phyloP scores from a whole-genome alignment of 169 alveolate genomes.

The Plasmodium adleri region DNA sequence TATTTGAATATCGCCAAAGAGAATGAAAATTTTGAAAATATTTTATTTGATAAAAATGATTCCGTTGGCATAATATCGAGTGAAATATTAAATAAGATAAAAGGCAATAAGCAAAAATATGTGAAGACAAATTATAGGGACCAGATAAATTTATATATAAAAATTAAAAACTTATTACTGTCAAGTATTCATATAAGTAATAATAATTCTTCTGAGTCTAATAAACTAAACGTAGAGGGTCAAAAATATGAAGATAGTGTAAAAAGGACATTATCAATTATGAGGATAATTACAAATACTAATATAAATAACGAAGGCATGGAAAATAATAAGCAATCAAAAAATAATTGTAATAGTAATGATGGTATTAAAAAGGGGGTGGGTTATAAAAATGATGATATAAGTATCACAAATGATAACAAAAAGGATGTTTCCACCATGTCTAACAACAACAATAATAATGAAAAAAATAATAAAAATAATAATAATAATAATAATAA shows the following conservation, averaged over 20 bases:
- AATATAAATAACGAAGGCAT: background rate
- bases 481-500: background rate
- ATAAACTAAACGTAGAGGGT: too few species aligned
- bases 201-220: too few species aligned
- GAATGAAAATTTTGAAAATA: conserved; percentile 15
- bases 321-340: background rate
- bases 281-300: background rate
- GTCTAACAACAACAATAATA: background rate
- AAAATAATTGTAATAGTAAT: background rate
- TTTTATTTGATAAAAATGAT: conserved; percentile 29
- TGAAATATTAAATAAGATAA: conserved; percentile 21
- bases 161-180: background rate
- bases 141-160: conserved; percentile 7
- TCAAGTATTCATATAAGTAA: background rate
- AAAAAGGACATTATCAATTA: too few species aligned
- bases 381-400: background rate
- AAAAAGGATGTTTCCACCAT: background rate
- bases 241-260: too few species aligned
- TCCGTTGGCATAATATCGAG: background rate
- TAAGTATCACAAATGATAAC: background rate
- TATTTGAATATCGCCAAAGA: conserved; percentile 12
- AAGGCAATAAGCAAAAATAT: conserved; percentile 20
- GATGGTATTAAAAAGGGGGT: background rate
- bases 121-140: conserved; percentile 7
- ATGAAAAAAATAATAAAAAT: background rate